Conservation (phyloP, 306 rosid species). For the Acmispon strigosus region DNA sequence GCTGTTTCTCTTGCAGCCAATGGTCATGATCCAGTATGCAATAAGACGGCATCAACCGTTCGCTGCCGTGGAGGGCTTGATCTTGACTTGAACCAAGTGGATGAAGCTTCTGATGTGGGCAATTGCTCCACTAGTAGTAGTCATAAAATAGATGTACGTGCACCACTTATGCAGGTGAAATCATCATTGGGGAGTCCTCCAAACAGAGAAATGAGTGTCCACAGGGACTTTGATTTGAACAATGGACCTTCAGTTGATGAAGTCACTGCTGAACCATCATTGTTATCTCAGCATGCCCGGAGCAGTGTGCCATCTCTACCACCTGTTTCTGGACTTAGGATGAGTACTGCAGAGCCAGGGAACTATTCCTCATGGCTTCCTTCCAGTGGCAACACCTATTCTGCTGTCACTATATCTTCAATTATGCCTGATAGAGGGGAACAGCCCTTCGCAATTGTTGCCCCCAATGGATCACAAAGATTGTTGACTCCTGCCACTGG, state of each 20-base stretch:
- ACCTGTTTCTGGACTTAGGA: slow-evolving; percentile 43
- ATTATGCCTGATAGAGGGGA: slow-evolving; percentile 55
- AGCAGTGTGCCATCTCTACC: slow-evolving; percentile 39
- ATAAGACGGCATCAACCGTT: slow-evolving; percentile 18
- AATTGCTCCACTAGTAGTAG: slow-evolving; percentile 28
- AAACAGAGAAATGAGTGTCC: slow-evolving; percentile 28
- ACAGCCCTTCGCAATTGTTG: slow-evolving; percentile 50
- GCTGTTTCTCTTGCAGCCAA: slow-evolving; percentile 15
- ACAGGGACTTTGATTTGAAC: slow-evolving; percentile 68
- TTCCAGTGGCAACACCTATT: slow-evolving; percentile 45
- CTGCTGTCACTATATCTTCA: slow-evolving; percentile 56
- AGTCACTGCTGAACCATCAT: slow-evolving; percentile 28
- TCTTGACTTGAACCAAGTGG: slow-evolving; percentile 66
- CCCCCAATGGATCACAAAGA: slow-evolving; percentile 56
- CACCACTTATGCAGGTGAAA: slow-evolving; percentile 25
- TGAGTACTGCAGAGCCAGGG: slow-evolving; percentile 49
- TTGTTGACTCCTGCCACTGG: slow-evolving; percentile 43
- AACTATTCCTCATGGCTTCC: slow-evolving; percentile 57
- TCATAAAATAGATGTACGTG: slow-evolving; percentile 21
- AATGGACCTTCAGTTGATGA: slow-evolving; percentile 64
- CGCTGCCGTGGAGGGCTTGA: slow-evolving; percentile 52
- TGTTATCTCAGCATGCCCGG: slow-evolving; percentile 32
- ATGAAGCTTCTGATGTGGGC: slow-evolving; percentile 49
- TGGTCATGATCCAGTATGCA: slow-evolving; percentile 15
- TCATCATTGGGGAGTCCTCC: slow-evolving; percentile 25